Conservation (phyloP, 106 monocot genomes). For the Iris macrosiphon region DNA sequence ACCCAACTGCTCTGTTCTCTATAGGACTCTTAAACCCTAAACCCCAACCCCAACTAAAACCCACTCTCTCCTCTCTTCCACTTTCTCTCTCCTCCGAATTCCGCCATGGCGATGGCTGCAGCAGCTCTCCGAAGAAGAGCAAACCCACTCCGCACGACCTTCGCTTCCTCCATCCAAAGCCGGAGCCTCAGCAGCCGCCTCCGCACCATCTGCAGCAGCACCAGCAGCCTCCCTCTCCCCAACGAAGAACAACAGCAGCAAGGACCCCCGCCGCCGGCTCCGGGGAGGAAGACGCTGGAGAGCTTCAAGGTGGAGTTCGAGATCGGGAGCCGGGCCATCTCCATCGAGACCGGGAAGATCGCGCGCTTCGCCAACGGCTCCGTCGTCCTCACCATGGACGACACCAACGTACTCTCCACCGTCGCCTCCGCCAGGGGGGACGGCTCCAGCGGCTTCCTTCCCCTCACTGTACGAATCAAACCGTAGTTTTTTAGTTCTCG, state of each 20-base stretch:
- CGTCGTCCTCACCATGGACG: conserved; percentile 64
- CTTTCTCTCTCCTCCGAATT: background rate
- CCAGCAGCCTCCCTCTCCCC: background rate
- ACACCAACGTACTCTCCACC: conserved; percentile 76
- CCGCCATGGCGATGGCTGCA: conserved; percentile 6
- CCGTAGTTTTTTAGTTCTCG: too few relatives aligned
- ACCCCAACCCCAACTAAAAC: conserved; percentile 3
- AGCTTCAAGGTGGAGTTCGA: conserved; percentile 81
- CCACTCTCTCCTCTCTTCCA: background rate
- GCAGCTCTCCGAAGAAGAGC: background rate
- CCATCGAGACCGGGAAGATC: conserved; percentile 81
- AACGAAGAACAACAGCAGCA: background rate
- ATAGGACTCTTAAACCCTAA: conserved; percentile 14
- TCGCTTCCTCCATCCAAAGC: conserved; percentile 7
- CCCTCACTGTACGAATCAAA: conserved; percentile 64
- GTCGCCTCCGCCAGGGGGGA: conserved; percentile 61
- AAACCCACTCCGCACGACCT: background rate
- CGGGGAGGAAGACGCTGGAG: conserved; percentile 56
- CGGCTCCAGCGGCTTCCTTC: conserved; percentile 62
- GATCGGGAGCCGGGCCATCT: conserved; percentile 61
- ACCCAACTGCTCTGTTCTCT: too few relatives aligned
- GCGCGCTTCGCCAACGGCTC: conserved; percentile 86
- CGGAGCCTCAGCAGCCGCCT: background rate
- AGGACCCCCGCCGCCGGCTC: background rate
- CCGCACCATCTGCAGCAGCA: conserved; percentile 11